phyloP scores from a whole-genome alignment of 73 alveolate species.

The Tetrahymena elliotti region DNA sequence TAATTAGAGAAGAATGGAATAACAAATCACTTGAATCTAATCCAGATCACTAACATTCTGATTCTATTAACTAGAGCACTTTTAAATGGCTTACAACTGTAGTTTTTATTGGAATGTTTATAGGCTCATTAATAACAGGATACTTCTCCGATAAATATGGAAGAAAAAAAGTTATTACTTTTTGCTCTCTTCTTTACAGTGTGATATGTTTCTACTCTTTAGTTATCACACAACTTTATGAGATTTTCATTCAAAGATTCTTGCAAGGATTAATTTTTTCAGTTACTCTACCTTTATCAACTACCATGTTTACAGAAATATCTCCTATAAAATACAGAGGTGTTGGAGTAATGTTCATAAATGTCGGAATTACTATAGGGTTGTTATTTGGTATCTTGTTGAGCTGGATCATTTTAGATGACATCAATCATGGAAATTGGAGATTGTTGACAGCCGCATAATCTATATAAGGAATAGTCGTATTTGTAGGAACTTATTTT shows the following conservation, averaged over 20 bases:
- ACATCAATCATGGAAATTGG: not conserved
- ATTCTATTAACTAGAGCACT: not conserved
- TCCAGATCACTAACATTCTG: not conserved
- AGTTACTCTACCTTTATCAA: not conserved
- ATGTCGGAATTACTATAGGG: not conserved
- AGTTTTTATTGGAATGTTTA: not conserved
- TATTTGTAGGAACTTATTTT: not conserved
- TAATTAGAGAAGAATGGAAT: not conserved
- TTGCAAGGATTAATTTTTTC: not conserved
- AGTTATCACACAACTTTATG: not conserved
- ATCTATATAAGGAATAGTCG: not conserved
- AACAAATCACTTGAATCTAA: not conserved
- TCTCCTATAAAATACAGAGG: not conserved
- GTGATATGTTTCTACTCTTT: not conserved
- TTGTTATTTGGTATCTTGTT: not conserved
- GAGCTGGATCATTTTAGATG: not conserved
- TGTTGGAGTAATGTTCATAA: not conserved
- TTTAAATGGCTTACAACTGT: not conserved
- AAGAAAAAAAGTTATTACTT: not conserved
- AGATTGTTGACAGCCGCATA: not conserved
- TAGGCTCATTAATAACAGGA: not conserved
- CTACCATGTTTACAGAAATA: not conserved
- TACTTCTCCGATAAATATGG: not conserved
- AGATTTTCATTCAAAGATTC: not conserved
- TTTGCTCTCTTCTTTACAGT: not conserved